phyloP scores from a whole-genome alignment of 805 yeast genomes.

The Hanseniaspora mollemarum region DNA sequence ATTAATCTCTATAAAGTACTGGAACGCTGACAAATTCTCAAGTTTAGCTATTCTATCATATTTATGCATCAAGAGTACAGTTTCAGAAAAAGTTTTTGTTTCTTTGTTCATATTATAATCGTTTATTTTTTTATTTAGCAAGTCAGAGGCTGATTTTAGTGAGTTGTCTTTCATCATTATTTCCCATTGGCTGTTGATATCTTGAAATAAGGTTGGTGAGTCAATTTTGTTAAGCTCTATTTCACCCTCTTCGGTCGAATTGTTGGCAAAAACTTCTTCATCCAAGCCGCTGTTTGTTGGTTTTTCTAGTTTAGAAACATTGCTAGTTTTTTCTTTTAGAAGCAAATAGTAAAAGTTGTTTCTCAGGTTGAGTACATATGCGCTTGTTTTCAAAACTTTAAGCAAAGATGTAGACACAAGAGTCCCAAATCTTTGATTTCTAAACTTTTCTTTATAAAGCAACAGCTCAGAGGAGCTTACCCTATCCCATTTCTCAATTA shows the following conservation, averaged over 20 bases:
- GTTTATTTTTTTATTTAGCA: not conserved
- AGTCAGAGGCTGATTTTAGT: not conserved
- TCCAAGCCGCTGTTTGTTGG: not conserved
- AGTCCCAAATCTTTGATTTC: not conserved
- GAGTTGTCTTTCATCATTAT: not conserved
- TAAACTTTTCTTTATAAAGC: not conserved
- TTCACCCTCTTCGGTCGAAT: not conserved
- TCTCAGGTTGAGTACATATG: not conserved
- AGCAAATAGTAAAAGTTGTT: not conserved
- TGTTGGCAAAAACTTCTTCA: not conserved
- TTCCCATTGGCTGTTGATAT: not conserved
- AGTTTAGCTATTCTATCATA: not conserved
- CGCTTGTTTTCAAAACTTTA: not conserved
- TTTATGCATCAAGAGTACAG: not conserved
- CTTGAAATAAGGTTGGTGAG: not conserved
- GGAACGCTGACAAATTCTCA: not conserved
- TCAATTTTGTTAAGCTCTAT: not conserved
- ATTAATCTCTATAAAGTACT: not conserved
- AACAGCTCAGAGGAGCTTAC: not conserved
- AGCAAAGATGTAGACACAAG: not conserved
- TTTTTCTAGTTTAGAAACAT: not conserved
- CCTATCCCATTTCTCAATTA: not conserved
- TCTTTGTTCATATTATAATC: not conserved
- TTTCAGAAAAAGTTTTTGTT: not conserved
- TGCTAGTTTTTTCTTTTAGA: not conserved